Conservation (phyloP, 805 yeast genomes). For the Blastobotrys americana region DNA sequence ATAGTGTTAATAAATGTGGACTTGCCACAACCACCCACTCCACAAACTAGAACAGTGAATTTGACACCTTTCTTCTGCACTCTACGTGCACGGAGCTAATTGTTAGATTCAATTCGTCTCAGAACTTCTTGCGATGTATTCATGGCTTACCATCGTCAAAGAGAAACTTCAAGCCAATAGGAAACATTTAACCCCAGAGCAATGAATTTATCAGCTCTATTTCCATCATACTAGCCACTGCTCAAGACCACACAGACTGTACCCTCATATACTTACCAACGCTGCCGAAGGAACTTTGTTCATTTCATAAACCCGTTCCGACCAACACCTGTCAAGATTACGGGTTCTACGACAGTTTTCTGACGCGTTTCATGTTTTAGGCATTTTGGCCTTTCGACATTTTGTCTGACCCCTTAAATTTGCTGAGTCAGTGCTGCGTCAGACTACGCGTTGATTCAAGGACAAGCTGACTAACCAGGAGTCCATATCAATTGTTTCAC, state of each 20-base stretch:
- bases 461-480: too few species aligned
- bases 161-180: too few species aligned
- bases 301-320: too few species aligned
- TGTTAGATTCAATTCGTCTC: too few species aligned
- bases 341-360: neutral
- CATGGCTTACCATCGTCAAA: too few species aligned
- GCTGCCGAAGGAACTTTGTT: conserved; percentile 18
- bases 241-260: too few species aligned
- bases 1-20: conserved; percentile 88
- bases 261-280: conserved; percentile 13
- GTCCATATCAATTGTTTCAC: too few species aligned
- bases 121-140: too few species aligned
- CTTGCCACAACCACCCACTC: conserved; percentile 84
- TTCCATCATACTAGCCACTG: conserved; percentile 1
- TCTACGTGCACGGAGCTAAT: conserved; percentile 59
- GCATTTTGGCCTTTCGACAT: too few species aligned
- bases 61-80: conserved; percentile 76
- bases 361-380: neutral
- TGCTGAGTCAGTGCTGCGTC: neutral
- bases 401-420: conserved; percentile 1
- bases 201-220: neutral
- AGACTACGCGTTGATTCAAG: too few species aligned
- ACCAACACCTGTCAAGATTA: neutral
- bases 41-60: conserved; percentile 80
- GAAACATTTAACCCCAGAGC: too few species aligned